Conservation (phyloP, 1,139 yeast species). For the Taphrina pruni region DNA sequence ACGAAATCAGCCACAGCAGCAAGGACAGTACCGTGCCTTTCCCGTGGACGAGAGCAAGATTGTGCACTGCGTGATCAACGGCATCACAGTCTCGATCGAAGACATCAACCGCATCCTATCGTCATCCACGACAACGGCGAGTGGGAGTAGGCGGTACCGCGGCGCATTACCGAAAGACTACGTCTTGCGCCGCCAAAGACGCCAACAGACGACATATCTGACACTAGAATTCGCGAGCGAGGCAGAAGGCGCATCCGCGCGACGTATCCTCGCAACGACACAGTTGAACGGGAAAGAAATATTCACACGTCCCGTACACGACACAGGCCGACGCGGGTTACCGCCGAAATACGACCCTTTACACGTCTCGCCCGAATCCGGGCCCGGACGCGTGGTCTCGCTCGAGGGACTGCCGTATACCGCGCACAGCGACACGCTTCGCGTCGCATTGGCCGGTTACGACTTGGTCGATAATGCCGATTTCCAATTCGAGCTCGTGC, state of each 20-base stretch:
- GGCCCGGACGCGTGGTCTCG: slow-evolving; percentile 22
- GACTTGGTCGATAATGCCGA: slow-evolving; percentile 26
- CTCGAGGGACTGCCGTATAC: slow-evolving; percentile 22
- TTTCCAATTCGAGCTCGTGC: slow-evolving; percentile 17
- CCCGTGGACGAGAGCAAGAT: not conserved
- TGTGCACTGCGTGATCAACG: slow-evolving; percentile 5
- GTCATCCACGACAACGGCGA: not conserved
- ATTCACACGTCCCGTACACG: not conserved
- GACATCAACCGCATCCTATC: slow-evolving; percentile 8
- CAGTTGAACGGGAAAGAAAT: not conserved
- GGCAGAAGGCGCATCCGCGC: slow-evolving; percentile 1
- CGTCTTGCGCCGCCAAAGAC: slow-evolving; percentile 14
- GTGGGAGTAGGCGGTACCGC: too few relatives aligned
- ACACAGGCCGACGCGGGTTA: not conserved
- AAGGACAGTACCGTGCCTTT: too few relatives aligned
- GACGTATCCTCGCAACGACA: not conserved
- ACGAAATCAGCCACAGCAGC: too few relatives aligned
- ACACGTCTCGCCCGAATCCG: slow-evolving; percentile 20
- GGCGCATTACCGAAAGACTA: slow-evolving; percentile 12
- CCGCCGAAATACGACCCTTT: slow-evolving; percentile 24
- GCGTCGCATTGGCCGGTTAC: slow-evolving; percentile 10
- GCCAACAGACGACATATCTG: not conserved
- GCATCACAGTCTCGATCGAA: slow-evolving; percentile 1
- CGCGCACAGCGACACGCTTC: not conserved
- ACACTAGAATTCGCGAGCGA: not conserved